Percentiles rank a stretch among this genome's conserved stretches.
Evolutionary conservation across 2,329 filamentous ascomycete species (phyloP).

Genomic region (Chalaropsis thielavioides): DNA sequence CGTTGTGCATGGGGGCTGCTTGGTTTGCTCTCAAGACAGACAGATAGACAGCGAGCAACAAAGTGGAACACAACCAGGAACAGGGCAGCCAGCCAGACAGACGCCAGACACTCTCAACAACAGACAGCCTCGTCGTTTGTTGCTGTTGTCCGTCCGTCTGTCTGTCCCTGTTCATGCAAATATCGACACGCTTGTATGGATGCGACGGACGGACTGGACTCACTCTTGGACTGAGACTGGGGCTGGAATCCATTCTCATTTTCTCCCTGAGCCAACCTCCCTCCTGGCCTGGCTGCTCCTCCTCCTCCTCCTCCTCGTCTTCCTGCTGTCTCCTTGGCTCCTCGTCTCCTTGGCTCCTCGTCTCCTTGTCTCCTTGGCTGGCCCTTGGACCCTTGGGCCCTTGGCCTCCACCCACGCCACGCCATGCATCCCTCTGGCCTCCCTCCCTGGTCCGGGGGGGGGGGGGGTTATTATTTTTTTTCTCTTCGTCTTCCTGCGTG

Average conservation of each 20-base stretch:
- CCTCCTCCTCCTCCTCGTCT: not conserved
- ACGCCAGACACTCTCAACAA: no score
- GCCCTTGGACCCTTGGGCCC: slow-evolving; percentile 10
- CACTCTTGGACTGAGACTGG: not conserved
- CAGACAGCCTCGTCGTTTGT: no score
- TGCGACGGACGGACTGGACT: not conserved
- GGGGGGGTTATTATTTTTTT: slow-evolving; percentile 7
- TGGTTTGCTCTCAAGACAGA: no score
- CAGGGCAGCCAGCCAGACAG: no score
- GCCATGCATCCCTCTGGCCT: slow-evolving; percentile 3
- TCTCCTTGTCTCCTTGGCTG: slow-evolving; percentile 1
- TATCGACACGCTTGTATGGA: not conserved
- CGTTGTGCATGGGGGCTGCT: no score
- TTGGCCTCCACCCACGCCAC: slow-evolving; percentile 2
- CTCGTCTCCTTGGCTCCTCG: not conserved
- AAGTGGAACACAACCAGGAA: no score
- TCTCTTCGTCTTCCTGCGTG: slow-evolving; percentile 6
- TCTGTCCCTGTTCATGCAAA: not conserved
- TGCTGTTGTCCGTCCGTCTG: not conserved
- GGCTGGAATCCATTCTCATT: slow-evolving; percentile 16
- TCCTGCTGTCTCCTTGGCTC: no score
- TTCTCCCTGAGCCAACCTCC: slow-evolving; percentile 17
- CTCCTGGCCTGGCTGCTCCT: not conserved
- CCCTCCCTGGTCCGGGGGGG: slow-evolving; percentile 8
- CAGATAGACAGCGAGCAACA: no score